A percentile compares a stretch with the other conserved stretches of the same genome.
These are phyloP conservation scores for Effrenium voratum DNA, from an alignment of 73 alveolate species.

Conservation along the genomic window DNA sequence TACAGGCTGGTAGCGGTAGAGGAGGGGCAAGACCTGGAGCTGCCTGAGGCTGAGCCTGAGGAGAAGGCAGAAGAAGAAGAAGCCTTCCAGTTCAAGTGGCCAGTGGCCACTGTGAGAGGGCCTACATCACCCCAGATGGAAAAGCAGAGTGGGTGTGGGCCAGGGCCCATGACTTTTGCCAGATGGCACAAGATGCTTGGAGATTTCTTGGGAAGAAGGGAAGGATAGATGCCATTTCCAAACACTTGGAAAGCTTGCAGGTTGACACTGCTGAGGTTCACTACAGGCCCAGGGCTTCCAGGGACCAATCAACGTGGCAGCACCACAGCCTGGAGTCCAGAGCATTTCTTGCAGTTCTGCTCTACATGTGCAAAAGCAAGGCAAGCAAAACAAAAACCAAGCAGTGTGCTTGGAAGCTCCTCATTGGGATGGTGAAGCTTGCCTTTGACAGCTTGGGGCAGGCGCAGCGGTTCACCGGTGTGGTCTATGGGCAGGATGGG, in stretches of 20 bases:
- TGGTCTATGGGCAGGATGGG: background rate
- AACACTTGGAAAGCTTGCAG: background rate
- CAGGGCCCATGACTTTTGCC: background rate
- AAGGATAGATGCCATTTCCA: background rate
- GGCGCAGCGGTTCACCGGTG: background rate
- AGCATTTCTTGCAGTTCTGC: background rate
- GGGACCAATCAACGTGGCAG: background rate
- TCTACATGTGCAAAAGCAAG: background rate
- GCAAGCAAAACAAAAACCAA: background rate
- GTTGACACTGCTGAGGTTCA: background rate
- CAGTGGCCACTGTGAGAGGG: too few species aligned
- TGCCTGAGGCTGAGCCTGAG: too few species aligned
- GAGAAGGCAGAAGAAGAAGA: too few species aligned
- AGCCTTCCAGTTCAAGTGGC: too few species aligned
- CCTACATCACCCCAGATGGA: background rate
- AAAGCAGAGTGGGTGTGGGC: background rate
- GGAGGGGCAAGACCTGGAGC: too few species aligned
- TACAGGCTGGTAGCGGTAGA: too few species aligned
- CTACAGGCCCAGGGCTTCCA: background rate
- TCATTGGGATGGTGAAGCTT: background rate
- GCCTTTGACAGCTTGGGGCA: background rate
- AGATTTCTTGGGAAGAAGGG: background rate
- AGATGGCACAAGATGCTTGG: background rate
- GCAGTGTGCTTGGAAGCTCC: background rate
- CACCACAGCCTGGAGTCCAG: background rate